Base-by-base conservation (phyloP, 164 flowering plant genomes). In the Magnolia officinalis region DNA sequence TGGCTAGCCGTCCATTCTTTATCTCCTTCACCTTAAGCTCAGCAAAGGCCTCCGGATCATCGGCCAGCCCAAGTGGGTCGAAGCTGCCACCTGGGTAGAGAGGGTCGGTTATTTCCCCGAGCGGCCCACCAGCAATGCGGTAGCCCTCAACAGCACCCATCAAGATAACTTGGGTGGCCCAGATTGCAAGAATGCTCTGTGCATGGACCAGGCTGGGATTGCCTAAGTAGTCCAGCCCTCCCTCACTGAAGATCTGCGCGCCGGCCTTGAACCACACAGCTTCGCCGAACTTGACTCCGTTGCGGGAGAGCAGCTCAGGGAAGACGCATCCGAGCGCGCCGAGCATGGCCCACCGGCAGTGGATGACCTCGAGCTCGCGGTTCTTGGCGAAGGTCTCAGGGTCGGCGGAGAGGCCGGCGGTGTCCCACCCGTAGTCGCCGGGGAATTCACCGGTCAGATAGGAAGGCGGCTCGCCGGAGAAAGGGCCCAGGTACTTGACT, bases 181-280 rank as follows among this genome's bases (percentile, higher is more conserved):
- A 81, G 52, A 84, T 81, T 71, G 87, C 86, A 51, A 85, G 52
- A 69, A 86, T 84, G 82, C 86, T 84, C 72, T 86, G 88, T 5
- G 88, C 86, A 70, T 86, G 87, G 50, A 86, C 50, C 82, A 86
- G 76, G 76, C 87, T 85, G 2, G 89, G 89, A 85, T 86, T 86
- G 50, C 87, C 86, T 79, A 86, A 58, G 76, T 86, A 86, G 83
- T 86, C 88, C 16, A 86, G 73, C 18, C 86, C 88, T 26, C 89
- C 87, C 78, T 85, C 86, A 66, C 86, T 85, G 81, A 85, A 87
- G 82, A 87, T 87, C 63, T 84, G 87, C 1, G 86, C 70, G 8
- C 87, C 87, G 24, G 89, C 87, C 82, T 85, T 87, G 87, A 87
- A 86, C 87, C 86, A 84, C 50, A 86, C 84, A 23, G 83, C 88